These are phyloP conservation scores for Trametes villosa DNA, from an alignment of 768 basidiomycete genomes.

Conservation along the genomic window DNA sequence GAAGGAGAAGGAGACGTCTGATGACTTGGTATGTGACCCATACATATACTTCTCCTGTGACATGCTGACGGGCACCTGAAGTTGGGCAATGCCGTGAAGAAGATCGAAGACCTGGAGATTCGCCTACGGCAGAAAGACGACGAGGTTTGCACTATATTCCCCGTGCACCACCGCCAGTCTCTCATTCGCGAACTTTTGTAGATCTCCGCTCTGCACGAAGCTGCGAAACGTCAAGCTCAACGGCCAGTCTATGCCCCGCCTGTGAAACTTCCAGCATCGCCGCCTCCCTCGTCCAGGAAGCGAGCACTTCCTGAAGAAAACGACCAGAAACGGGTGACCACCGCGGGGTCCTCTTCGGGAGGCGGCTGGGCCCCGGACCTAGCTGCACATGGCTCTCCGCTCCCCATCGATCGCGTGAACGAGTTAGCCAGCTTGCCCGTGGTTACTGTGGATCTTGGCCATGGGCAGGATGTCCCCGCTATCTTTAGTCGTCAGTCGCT, in stretches of 20 bases:
- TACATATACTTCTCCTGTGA: no score
- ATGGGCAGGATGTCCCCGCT: constrained; percentile 30
- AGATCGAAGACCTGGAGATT: constrained; percentile 13
- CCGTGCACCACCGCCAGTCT: neutral
- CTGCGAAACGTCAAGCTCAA: neutral
- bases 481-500: constrained; percentile 47
- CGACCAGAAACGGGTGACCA: neutral
- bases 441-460: constrained; percentile 30
- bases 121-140: neutral
- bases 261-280: neutral
- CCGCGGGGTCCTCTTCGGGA: neutral
- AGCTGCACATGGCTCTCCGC: constrained; percentile 12
- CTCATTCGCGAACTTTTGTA: neutral
- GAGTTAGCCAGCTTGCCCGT: constrained; percentile 32
- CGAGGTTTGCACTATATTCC: neutral
- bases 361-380: constrained; percentile 3
- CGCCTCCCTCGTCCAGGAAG: neutral
- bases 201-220: neutral
- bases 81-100: constrained; percentile 7
- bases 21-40: neutral
- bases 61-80: neutral
- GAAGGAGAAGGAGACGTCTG: neutral
- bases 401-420: constrained; percentile 29
- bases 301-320: neutral
- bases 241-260: neutral